phyloP scores from a whole-genome alignment of 371 early-diverging fungal genomes.

The Mortierella sp. region DNA sequence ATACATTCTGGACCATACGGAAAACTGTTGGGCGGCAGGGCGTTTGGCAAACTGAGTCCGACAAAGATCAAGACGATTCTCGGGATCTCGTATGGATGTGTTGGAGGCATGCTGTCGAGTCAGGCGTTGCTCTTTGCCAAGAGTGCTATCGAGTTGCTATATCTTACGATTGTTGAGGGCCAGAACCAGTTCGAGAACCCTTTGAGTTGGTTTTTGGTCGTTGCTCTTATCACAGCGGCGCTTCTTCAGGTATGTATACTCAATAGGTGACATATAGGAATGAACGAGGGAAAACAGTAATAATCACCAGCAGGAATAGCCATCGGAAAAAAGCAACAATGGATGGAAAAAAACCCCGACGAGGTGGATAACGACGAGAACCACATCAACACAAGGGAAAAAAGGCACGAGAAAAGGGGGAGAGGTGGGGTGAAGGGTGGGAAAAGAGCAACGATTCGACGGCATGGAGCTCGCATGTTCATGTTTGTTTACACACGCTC shows the following conservation, averaged over 20 bases:
- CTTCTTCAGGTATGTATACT: conserved; percentile 70
- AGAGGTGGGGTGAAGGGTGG: not conserved
- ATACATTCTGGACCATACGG: conserved; percentile 11
- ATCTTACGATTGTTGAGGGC: conserved; percentile 70
- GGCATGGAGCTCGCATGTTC: conserved; percentile 1
- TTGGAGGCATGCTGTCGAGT: conserved; percentile 81
- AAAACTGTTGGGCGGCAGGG: conserved; percentile 20
- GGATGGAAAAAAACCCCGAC: not conserved
- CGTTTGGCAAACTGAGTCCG: conserved; percentile 60
- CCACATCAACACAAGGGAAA: not conserved
- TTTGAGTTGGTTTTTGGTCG: conserved; percentile 80
- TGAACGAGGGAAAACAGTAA: not conserved
- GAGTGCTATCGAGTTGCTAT: conserved; percentile 81
- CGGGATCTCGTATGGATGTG: conserved; percentile 75
- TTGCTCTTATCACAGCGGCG: conserved; percentile 74
- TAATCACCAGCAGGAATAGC: not conserved
- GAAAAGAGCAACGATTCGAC: conserved; percentile 3
- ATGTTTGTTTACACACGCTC: conserved; percentile 11
- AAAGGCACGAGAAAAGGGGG: not conserved
- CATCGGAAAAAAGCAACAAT: not conserved
- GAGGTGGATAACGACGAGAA: not conserved
- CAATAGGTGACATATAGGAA: not conserved
- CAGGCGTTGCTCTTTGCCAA: conserved; percentile 87
- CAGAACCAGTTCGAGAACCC: conserved; percentile 80
- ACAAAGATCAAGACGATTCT: conserved; percentile 57